Evolutionary conservation across 2,329 filamentous ascomycete species (phyloP).

Genomic region (Verticillium albo-atrum): DNA sequence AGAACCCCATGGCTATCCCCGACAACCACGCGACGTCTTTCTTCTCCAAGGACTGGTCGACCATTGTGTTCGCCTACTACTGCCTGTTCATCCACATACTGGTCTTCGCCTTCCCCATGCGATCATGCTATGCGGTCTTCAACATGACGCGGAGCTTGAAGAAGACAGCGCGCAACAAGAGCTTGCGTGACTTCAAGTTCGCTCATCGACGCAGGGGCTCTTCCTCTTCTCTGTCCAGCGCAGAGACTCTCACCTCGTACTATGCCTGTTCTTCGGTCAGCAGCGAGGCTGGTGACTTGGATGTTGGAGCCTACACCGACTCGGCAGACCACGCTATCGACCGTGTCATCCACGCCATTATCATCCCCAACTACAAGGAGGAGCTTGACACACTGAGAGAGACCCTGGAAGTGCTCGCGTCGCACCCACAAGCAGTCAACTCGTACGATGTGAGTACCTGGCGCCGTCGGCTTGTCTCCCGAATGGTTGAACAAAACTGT

Average conservation of each 20-base stretch:
- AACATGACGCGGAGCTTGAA: conserved; percentile 49
- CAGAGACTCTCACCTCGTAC: conserved; percentile 47
- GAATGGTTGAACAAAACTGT: background rate
- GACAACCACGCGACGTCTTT: conserved; percentile 28
- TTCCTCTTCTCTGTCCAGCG: conserved; percentile 51
- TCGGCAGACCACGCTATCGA: conserved; percentile 33
- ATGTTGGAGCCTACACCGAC: conserved; percentile 42
- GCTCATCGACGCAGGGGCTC: conserved; percentile 46
- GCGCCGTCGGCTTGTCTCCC: background rate
- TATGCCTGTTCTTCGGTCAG: conserved; percentile 41
- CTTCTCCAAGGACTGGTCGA: conserved; percentile 36
- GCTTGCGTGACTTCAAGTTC: conserved; percentile 42
- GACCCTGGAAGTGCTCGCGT: conserved; percentile 64
- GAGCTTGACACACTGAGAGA: conserved; percentile 64
- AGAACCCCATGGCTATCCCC: conserved; percentile 19
- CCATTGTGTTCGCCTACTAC: conserved; percentile 58
- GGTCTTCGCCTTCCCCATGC: conserved; percentile 58
- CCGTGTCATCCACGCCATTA: conserved; percentile 58
- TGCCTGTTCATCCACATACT: conserved; percentile 60
- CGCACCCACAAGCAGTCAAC: conserved; percentile 57
- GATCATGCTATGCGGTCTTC: conserved; percentile 58
- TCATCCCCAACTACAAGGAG: conserved; percentile 73
- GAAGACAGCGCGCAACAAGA: conserved; percentile 38
- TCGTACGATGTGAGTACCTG: conserved; percentile 69
- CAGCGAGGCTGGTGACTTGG: conserved; percentile 48